A percentile compares a stretch with the other conserved stretches of the same genome.
Conservation (phyloP, 2,329 filamentous ascomycete species). For the Aureobasidium sp. region DNA sequence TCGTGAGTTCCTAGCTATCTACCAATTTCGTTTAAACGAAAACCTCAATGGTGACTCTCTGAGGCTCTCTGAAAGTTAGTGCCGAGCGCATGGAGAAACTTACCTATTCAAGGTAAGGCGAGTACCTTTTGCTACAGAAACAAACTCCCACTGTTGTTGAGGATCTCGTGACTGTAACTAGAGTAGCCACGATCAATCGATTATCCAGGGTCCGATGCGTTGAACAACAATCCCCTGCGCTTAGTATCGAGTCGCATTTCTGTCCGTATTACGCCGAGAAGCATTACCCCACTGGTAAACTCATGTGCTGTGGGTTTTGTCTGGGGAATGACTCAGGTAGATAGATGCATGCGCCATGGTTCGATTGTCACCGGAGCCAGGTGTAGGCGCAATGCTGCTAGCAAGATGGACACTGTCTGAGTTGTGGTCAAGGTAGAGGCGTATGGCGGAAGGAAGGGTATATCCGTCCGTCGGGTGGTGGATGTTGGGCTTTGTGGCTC, state of each 20-base stretch:
- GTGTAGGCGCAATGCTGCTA: not conserved
- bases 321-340: not conserved
- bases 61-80: not conserved
- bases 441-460: not conserved
- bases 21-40: not conserved
- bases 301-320: not conserved
- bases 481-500: not conserved
- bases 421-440: not conserved
- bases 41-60: not conserved
- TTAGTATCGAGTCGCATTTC: not conserved
- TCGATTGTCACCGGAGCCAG: not conserved
- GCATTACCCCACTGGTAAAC: not conserved
- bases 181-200: not conserved
- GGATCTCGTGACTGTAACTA: not conserved
- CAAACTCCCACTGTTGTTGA: not conserved
- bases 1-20: not conserved
- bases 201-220: not conserved
- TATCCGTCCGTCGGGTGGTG: not conserved
- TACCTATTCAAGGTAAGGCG: not conserved
- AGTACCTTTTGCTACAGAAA: not conserved
- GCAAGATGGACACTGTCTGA: not conserved
- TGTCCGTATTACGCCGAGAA: slow-evolving; percentile 6
- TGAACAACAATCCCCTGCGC: not conserved
- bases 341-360: not conserved
- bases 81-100: not conserved